phyloP scores from a whole-genome alignment of 352 stramenopile species.

The Globisporangium echinulatum region DNA sequence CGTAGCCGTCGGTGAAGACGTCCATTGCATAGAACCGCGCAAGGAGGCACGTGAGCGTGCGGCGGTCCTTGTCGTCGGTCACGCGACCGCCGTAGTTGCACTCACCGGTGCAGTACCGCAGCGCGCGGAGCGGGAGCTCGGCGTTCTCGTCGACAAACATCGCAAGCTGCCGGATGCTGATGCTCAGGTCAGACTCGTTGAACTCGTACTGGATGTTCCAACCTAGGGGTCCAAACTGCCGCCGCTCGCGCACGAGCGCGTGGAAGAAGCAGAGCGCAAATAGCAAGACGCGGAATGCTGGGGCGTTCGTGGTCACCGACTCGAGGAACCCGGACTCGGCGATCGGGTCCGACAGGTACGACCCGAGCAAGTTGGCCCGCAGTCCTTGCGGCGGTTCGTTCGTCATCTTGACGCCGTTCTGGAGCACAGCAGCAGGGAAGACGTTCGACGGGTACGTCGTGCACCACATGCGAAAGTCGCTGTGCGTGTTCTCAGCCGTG shows the following conservation, averaged over 20 bases:
- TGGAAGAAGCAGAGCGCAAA: constrained; percentile 91
- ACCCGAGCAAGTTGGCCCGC: constrained; percentile 87
- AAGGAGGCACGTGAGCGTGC: constrained; percentile 65
- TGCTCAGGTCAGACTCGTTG: constrained; percentile 91
- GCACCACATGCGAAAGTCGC: constrained; percentile 91
- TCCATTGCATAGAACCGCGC: constrained; percentile 70
- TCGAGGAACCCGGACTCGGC: constrained; percentile 86
- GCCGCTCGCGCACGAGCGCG: constrained; percentile 89
- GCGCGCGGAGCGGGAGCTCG: constrained; percentile 70
- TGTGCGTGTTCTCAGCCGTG: constrained; percentile 75
- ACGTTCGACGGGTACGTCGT: constrained; percentile 93
- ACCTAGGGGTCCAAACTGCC: constrained; percentile 89
- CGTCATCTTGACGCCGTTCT: constrained; percentile 97
- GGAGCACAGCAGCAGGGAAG: constrained; percentile 90
- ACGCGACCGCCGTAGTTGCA: constrained; percentile 86
- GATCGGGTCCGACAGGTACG: constrained; percentile 90
- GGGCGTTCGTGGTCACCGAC: constrained; percentile 52
- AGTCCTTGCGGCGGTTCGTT: constrained; percentile 91
- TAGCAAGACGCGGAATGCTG: constrained; percentile 83
- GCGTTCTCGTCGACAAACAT: constrained; percentile 92
- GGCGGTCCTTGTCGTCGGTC: constrained; percentile 81
- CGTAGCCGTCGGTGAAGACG: constrained; percentile 53
- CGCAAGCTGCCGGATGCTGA: constrained; percentile 88
- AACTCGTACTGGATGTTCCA: constrained; percentile 98
- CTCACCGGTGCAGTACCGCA: constrained; percentile 78